Percentiles rank a stretch among this genome's conserved stretches.
Evolutionary conservation across 495 filamentous ascomycete species (phyloP).

Genomic region (Poronia punctata): DNA sequence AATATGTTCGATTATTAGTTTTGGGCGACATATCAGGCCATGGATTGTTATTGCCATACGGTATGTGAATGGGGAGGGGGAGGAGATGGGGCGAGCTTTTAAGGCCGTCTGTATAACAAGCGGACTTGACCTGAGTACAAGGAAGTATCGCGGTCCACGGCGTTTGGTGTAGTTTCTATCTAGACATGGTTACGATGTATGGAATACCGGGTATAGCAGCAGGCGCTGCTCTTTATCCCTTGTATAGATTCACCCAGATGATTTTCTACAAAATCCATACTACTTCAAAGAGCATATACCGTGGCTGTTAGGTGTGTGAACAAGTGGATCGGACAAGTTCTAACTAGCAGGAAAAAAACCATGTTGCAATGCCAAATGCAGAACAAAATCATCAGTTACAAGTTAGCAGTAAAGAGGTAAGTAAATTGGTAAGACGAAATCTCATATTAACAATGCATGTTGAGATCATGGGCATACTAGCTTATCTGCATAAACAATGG

Average conservation of each 20-base stretch:
- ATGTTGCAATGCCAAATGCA: neutral
- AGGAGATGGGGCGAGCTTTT: conserved; percentile 1
- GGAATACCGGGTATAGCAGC: conserved; percentile 15
- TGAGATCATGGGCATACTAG: too few species aligned
- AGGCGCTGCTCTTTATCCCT: conserved; percentile 14
- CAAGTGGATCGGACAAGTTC: conserved; percentile 6
- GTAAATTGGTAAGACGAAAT: too few species aligned
- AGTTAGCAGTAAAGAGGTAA: too few species aligned
- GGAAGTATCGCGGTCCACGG: conserved; percentile 24
- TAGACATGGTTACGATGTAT: conserved; percentile 27
- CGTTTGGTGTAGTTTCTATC: conserved; percentile 23
- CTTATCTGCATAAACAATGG: too few species aligned
- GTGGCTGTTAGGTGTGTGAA: too few species aligned
- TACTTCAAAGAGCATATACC: conserved; percentile 15
- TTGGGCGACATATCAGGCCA: conserved; percentile 1
- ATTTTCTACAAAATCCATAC: neutral
- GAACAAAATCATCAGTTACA: too few species aligned
- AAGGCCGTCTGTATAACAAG: conserved; percentile 25
- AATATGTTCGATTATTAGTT: conserved; percentile 1
- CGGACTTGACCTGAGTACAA: too few species aligned
- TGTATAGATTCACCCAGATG: conserved; percentile 17
- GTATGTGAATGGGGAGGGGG: conserved; percentile 1
- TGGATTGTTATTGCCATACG: conserved; percentile 3
- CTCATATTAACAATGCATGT: too few species aligned
- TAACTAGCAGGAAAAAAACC: neutral